Conservation (phyloP, 495 filamentous ascomycete species). For the Aspergillus bridgeri region DNA sequence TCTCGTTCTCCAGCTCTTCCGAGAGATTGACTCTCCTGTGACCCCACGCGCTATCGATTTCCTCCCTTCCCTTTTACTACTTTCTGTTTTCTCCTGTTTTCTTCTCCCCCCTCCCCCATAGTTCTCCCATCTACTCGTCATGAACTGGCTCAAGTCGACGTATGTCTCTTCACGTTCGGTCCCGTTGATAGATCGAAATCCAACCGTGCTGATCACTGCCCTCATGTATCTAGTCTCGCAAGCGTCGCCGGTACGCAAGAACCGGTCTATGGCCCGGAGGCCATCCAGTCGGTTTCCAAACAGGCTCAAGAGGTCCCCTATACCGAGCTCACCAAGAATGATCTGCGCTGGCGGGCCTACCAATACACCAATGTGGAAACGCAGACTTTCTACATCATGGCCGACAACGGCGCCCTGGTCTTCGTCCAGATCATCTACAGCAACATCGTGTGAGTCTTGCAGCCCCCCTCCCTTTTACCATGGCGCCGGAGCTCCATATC, state of each 20-base stretch:
- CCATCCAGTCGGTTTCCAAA: conserved; percentile 78
- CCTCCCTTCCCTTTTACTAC: conserved; percentile 6
- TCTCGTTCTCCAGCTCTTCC: background rate
- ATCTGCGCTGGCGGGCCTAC: conserved; percentile 76
- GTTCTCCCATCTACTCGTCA: conserved; percentile 28
- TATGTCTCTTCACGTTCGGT: conserved; percentile 29
- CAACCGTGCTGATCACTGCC: conserved; percentile 20
- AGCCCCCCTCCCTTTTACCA: background rate
- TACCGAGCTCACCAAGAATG: conserved; percentile 70
- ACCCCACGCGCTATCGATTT: conserved; percentile 38
- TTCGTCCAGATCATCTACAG: conserved; percentile 94
- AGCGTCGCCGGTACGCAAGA: conserved; percentile 93
- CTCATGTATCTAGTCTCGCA: conserved; percentile 60
- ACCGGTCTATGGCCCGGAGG: conserved; percentile 90
- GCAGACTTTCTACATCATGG: conserved; percentile 89
- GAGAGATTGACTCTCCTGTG: conserved; percentile 12
- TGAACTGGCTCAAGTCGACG: conserved; percentile 75
- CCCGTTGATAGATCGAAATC: background rate
- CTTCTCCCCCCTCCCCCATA: conserved; percentile 22
- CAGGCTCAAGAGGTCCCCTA: conserved; percentile 78
- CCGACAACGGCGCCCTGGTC: conserved; percentile 70
- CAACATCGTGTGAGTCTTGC: conserved; percentile 79
- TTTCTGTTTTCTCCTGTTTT: conserved; percentile 18
- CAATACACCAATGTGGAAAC: conserved; percentile 90
- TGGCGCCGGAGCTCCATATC: background rate